Evolutionary conservation across 768 basidiomycete genomes (phyloP), one percentile per base, ranked within the genome.

Genomic region (Tephrocybe rancida): DNA sequence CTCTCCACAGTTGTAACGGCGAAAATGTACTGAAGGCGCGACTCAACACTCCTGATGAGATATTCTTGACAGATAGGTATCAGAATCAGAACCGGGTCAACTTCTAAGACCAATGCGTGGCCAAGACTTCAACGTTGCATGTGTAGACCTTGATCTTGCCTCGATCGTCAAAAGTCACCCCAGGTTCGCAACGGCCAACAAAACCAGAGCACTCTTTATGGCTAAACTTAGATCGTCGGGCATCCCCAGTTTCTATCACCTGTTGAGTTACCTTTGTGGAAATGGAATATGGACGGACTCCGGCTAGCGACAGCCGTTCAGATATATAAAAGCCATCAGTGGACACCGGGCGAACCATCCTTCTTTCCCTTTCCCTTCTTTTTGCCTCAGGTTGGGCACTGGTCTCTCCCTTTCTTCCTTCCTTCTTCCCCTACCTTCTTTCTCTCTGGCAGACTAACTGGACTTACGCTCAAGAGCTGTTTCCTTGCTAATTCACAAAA

Each of bases 321-420:
- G 13, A 25, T 24, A 44, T 48, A 48, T 57, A 59, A 58, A 62
- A 59, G 54, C 57, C 21, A 34, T 46, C 32, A 37, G n/a, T 30
- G 19, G 14, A 32, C 47, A 42, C 18, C 38, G 10, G 22, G 22
- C n/a, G 7, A 2, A 19, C 18, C 13, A 24, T 42, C 27, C 39
- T 44, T 25, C 52, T 59, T 53, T 63, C 55, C 56, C n/a, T 55
- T 60, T 59, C 62, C 51, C 50, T 58, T 68, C 59, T 51, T 57
- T 50, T 55, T 56, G 57, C 62, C 56, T 58, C 67, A 45, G 68
- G 67, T 60, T 59, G 67, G 64, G 66, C 65, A 54, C 44, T 57
- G 61, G 59, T 63, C 56, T 48, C 51, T 19, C n/a, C 41, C 3
- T 25, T 55, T 54, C 51, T 54, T 57, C 71, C 66, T 69, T 73